phyloP scores from a whole-genome alignment of 2,329 filamentous ascomycete species.

The Sporothrix humicola region DNA sequence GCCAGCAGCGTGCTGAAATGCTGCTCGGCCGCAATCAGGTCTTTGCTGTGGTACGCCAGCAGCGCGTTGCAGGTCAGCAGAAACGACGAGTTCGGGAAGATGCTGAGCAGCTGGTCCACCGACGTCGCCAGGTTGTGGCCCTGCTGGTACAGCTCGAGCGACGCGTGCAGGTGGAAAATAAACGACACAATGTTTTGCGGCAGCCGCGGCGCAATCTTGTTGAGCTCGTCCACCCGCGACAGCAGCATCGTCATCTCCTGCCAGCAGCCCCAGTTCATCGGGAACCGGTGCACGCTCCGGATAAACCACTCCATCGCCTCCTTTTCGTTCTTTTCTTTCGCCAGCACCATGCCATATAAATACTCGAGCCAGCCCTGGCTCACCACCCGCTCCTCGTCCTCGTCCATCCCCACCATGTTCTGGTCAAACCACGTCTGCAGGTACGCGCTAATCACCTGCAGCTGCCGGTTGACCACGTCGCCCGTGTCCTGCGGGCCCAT shows the following conservation, averaged over 20 bases:
- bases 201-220: slow-evolving; percentile 71
- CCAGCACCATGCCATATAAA: slow-evolving; percentile 86
- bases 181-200: slow-evolving; percentile 91
- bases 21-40: slow-evolving; percentile 70
- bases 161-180: slow-evolving; percentile 91
- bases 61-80: slow-evolving; percentile 88
- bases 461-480: slow-evolving; percentile 81
- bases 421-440: slow-evolving; percentile 82
- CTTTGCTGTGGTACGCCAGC: slow-evolving; percentile 87
- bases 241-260: slow-evolving; percentile 85
- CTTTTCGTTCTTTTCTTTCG: slow-evolving; percentile 88
- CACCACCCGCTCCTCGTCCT: slow-evolving; percentile 63
- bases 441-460: slow-evolving; percentile 74
- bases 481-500: slow-evolving; percentile 91
- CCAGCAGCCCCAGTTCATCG: slow-evolving; percentile 98
- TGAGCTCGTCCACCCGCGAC: slow-evolving; percentile 80
- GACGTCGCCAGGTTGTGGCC: slow-evolving; percentile 75
- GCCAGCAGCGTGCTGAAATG: slow-evolving; percentile 81
- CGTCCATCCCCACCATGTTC: slow-evolving; percentile 51
- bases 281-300: slow-evolving; percentile 83
- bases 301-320: slow-evolving; percentile 87
- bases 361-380: slow-evolving; percentile 96
- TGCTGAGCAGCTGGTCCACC: slow-evolving; percentile 75
- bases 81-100: slow-evolving; percentile 89
- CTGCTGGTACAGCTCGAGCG: slow-evolving; percentile 88